Evolutionary conservation across 768 basidiomycete species (phyloP).

Genomic region (Calvatia gigantea): DNA sequence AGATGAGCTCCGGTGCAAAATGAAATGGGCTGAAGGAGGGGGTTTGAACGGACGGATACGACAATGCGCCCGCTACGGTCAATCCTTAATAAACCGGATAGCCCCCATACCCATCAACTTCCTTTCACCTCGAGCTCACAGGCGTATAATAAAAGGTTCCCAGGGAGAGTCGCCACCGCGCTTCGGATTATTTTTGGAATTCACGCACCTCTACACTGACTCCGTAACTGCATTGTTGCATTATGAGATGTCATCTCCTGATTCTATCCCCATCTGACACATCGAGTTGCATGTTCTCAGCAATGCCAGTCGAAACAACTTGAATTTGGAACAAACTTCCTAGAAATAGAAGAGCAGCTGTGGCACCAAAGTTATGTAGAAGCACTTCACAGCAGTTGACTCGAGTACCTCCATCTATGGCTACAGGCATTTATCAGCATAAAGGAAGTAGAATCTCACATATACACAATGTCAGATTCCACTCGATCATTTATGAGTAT

Average conservation of each 20-base stretch:
- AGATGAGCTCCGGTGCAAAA: too few species aligned
- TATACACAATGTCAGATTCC: background rate
- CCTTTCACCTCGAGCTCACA: background rate
- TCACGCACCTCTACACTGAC: background rate
- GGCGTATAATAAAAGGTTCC: background rate
- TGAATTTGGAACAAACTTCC: background rate
- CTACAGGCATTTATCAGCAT: background rate
- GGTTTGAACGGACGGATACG: background rate
- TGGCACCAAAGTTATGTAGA: background rate
- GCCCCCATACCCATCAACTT: background rate
- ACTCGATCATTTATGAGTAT: constrained; percentile 3
- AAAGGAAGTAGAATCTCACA: background rate
- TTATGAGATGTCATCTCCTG: too few species aligned
- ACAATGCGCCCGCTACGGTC: background rate
- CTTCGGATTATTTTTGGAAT: background rate
- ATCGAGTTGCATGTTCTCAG: background rate
- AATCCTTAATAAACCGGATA: background rate
- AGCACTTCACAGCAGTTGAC: background rate
- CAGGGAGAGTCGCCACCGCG: background rate
- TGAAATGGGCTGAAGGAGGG: background rate
- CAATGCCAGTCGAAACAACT: background rate
- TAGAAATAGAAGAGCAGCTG: background rate
- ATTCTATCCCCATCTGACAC: background rate
- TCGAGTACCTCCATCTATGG: background rate
- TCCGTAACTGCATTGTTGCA: too few species aligned